Evolutionary conservation across 2,329 filamentous ascomycete genomes (phyloP).

Genomic region (Sarocladium strictum): DNA sequence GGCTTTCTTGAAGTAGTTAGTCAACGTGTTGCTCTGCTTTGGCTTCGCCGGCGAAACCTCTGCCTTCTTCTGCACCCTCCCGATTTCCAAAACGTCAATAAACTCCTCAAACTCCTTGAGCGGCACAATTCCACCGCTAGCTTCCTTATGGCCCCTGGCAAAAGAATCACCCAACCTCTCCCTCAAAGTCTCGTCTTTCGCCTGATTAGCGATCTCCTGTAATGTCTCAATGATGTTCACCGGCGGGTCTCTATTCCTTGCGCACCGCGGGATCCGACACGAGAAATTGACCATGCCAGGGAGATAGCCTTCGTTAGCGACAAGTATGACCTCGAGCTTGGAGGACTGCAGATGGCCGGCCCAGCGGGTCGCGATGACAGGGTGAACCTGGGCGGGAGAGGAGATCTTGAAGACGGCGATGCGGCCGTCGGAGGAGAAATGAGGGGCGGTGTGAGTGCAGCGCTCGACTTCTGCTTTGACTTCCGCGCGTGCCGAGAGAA

Average conservation of each 20-base stretch:
- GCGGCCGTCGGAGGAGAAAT: conserved; percentile 55
- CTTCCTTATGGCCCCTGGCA: conserved; percentile 61
- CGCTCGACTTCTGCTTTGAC: conserved; percentile 13
- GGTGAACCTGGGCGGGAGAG: conserved; percentile 57
- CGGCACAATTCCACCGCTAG: conserved; percentile 58
- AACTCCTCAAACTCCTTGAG: conserved; percentile 59
- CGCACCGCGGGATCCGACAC: conserved; percentile 54
- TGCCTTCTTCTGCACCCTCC: conserved; percentile 51
- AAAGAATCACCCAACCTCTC: conserved; percentile 56
- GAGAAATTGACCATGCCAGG: conserved; percentile 61
- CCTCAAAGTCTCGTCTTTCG: conserved; percentile 29
- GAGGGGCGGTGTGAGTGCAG: conserved; percentile 53
- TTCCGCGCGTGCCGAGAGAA: conserved; percentile 44
- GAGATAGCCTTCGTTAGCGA: conserved; percentile 61
- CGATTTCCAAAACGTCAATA: conserved; percentile 51
- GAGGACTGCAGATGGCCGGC: conserved; percentile 52
- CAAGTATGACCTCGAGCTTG: conserved; percentile 57
- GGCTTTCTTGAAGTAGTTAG: conserved; percentile 46
- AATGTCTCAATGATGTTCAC: conserved; percentile 59
- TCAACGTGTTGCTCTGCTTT: conserved; percentile 48
- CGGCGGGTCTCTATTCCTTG: conserved; percentile 44
- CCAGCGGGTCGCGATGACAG: conserved; percentile 63
- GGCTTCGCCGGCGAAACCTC: conserved; percentile 22
- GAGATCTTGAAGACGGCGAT: conserved; percentile 58
- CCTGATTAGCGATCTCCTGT: conserved; percentile 40